These are phyloP conservation scores for Margaritispora aquatica DNA, from an alignment of 495 filamentous ascomycete species.

Conservation along the genomic window DNA sequence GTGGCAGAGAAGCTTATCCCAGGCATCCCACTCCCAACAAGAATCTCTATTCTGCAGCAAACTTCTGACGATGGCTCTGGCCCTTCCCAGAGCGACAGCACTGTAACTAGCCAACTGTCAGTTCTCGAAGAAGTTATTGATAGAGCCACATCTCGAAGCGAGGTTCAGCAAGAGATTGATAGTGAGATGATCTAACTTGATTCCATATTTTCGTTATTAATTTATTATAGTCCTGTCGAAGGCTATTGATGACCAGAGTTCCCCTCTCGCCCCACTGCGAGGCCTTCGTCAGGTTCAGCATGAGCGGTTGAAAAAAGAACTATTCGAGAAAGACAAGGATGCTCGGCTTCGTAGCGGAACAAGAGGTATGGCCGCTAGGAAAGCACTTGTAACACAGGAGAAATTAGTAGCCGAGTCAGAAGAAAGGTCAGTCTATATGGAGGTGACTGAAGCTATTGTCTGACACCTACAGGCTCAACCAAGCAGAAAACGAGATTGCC, in stretches of 20 bases:
- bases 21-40: constrained; percentile 61
- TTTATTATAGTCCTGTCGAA: constrained; percentile 30
- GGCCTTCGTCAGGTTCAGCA: constrained; percentile 54
- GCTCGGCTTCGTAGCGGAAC: constrained; percentile 67
- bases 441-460: constrained; percentile 1
- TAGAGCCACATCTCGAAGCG: constrained; percentile 54
- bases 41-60: constrained; percentile 69
- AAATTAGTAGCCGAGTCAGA: constrained; percentile 50
- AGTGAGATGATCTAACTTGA: constrained; percentile 32
- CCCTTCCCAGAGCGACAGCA: not conserved
- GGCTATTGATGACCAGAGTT: constrained; percentile 40
- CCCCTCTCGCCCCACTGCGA: constrained; percentile 45
- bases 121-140: constrained; percentile 65
- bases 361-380: constrained; percentile 64
- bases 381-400: constrained; percentile 60
- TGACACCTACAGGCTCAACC: constrained; percentile 36
- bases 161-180: constrained; percentile 49
- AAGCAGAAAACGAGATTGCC: constrained; percentile 47
- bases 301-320: constrained; percentile 49
- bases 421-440: constrained; percentile 35
- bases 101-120: constrained; percentile 23
- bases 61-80: constrained; percentile 23
- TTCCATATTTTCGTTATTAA: not conserved
- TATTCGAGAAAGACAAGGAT: constrained; percentile 65
- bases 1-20: constrained; percentile 75